Conservation (phyloP, 768 basidiomycete genomes). For the Candolleomyces aberdarensis region DNA sequence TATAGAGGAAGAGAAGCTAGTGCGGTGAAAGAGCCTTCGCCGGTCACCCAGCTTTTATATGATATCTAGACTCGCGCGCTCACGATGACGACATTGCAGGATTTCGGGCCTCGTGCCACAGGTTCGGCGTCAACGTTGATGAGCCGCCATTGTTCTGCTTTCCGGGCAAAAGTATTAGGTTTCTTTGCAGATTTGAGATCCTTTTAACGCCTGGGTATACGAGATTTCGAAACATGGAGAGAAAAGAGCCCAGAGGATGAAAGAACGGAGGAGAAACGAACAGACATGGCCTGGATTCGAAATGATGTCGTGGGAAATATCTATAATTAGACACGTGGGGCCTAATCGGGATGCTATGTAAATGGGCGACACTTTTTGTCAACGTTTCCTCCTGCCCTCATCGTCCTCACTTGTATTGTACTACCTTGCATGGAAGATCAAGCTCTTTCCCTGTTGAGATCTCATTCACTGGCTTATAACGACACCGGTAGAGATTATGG, state of each 20-base stretch:
- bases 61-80: background rate
- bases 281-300: too few relatives aligned
- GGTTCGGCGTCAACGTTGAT: too few relatives aligned
- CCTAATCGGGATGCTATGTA: slow-evolving; percentile 1
- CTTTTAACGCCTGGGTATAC: too few relatives aligned
- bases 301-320: background rate
- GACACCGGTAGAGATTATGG: background rate
- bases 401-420: background rate
- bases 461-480: background rate
- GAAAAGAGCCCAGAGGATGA: too few relatives aligned
- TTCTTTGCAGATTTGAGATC: too few relatives aligned
- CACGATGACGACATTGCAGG: slow-evolving; percentile 1
- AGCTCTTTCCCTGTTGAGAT: background rate
- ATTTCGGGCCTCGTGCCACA: too few relatives aligned
- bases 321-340: background rate
- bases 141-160: too few relatives aligned
- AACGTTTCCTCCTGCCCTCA: slow-evolving; percentile 5
- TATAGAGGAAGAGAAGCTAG: background rate
- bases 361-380: background rate
- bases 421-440: background rate
- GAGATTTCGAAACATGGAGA: too few relatives aligned
- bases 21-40: too few relatives aligned
- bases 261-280: too few relatives aligned
- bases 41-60: background rate
- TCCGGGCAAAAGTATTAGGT: too few relatives aligned